Conservation (phyloP, 106 monocot species). For the Apostasia shenzhenica region DNA sequence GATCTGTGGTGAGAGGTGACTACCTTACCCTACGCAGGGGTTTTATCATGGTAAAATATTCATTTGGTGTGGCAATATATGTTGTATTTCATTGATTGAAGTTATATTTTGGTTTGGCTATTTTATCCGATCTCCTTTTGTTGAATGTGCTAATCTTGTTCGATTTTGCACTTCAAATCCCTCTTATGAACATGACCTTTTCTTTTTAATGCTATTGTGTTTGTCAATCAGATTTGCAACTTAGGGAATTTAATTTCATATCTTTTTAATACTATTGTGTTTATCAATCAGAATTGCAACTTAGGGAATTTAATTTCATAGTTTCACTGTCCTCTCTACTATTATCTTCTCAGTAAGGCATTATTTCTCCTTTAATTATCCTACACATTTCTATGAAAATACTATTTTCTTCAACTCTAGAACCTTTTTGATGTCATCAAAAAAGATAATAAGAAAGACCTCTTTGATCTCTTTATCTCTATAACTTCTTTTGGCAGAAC, state of each 20-base stretch:
- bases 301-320: not conserved
- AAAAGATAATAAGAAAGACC: too few species aligned
- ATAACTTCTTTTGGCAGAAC: conserved; percentile 39
- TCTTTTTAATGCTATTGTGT: not conserved
- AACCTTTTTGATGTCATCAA: not conserved
- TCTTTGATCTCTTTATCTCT: not conserved
- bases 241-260: not conserved
- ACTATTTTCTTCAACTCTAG: not conserved
- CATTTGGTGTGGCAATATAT: not conserved
- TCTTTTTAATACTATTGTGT: not conserved
- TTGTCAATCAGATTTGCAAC: not conserved
- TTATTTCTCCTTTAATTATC: too few species aligned
- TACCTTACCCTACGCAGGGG: conserved; percentile 88
- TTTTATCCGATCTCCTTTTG: not conserved
- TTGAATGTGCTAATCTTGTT: not conserved
- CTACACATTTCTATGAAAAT: not conserved
- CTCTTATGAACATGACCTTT: not conserved
- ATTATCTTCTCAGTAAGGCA: too few species aligned
- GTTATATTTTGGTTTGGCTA: not conserved
- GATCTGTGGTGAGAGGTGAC: conserved; percentile 80
- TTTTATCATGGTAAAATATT: conserved; percentile 65
- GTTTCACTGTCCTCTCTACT: not conserved
- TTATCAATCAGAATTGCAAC: not conserved
- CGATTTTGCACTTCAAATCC: too few species aligned
- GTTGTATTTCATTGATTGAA: too few species aligned